These are phyloP conservation scores for Aegilops tauschii DNA, from an alignment of 176 grass and related monocot genomes.

Conservation along the genomic window DNA sequence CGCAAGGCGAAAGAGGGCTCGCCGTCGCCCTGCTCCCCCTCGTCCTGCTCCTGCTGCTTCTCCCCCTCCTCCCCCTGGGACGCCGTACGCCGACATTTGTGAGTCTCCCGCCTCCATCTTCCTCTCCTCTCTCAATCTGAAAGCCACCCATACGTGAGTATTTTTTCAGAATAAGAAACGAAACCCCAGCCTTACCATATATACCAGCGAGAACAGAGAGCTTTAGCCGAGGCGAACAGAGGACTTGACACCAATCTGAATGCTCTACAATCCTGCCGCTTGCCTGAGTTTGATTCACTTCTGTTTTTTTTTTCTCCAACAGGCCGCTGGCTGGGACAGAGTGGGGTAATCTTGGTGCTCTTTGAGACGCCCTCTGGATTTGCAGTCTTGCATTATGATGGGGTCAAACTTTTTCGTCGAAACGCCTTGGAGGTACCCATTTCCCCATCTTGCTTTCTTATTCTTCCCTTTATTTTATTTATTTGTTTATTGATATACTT, in stretches of 20 bases:
- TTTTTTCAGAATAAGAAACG: neutral
- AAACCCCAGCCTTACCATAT: neutral
- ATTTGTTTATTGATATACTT: neutral
- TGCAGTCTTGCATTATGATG: neutral
- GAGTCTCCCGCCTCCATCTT: neutral
- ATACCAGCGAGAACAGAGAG: too few species aligned
- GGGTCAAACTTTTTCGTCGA: neutral
- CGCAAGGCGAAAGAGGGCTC: too few species aligned
- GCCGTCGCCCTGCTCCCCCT: neutral
- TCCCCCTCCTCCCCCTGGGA: neutral
- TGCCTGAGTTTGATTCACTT: neutral
- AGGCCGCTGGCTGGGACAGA: neutral
- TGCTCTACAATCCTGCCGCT: neutral
- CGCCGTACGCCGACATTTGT: neutral
- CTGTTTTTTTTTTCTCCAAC: neutral
- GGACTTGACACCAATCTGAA: neutral
- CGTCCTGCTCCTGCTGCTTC: neutral
- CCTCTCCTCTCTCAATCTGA: neutral
- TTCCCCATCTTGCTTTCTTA: neutral
- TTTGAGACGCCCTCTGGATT: constrained; percentile 3
- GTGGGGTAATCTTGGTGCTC: neutral
- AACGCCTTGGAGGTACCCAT: neutral
- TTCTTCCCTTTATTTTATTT: neutral
- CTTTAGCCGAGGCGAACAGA: neutral
- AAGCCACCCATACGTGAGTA: neutral